Evolutionary conservation across 2,329 filamentous ascomycete species (phyloP).

Genomic region (Botrytis galanthina): DNA sequence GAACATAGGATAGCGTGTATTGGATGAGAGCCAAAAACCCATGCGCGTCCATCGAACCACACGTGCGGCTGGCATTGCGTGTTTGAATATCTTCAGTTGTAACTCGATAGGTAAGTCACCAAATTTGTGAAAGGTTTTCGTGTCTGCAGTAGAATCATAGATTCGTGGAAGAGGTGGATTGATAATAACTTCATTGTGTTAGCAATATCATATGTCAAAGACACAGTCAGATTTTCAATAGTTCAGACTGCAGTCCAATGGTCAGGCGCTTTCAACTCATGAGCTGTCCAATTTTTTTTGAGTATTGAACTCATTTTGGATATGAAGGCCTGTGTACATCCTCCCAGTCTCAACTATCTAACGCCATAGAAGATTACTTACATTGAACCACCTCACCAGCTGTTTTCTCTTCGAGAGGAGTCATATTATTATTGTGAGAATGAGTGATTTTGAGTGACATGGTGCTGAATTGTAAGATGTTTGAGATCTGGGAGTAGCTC

Average conservation of each 20-base stretch:
- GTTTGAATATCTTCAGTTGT: not conserved
- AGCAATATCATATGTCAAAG: not conserved
- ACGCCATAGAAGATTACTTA: too few species aligned
- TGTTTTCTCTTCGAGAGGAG: too few species aligned
- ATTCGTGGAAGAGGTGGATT: not conserved
- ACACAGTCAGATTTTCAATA: accelerated
- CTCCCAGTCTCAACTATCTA: not conserved
- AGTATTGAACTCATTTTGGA: not conserved
- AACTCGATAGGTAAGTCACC: not conserved
- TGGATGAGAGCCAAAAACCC: too few species aligned
- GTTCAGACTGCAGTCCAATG: not conserved
- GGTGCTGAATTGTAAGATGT: not conserved
- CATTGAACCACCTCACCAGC: not conserved
- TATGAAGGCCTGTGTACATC: not conserved
- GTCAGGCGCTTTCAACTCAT: not conserved
- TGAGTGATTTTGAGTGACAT: not conserved
- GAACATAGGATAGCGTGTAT: too few species aligned
- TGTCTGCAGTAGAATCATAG: accelerated
- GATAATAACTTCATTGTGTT: not conserved
- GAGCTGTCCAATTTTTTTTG: not conserved
- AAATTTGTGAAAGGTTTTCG: not conserved
- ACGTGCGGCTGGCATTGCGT: not conserved
- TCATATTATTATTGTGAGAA: not conserved
- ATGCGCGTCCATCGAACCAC: not conserved
- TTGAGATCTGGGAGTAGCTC: not conserved